phyloP scores from a whole-genome alignment of 768 basidiomycete species.

The Naganishia kalamii region DNA sequence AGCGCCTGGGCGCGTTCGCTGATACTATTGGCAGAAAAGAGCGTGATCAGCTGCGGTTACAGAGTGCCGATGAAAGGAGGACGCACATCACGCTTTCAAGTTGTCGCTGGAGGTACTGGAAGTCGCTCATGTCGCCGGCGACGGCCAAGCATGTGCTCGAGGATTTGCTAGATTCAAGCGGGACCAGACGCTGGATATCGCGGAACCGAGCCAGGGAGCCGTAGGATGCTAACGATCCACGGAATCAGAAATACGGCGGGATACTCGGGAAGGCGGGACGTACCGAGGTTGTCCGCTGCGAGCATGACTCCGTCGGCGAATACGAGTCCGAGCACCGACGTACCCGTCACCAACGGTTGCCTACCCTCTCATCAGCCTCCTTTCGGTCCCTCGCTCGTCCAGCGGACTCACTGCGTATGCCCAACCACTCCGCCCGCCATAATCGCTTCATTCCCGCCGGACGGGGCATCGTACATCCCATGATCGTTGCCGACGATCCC shows the following conservation, averaged over 20 bases:
- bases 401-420: constrained; percentile 62
- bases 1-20: constrained; percentile 56
- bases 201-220: constrained; percentile 96
- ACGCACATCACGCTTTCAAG: constrained; percentile 65
- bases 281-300: constrained; percentile 95
- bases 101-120: constrained; percentile 77
- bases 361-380: constrained; percentile 46
- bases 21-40: constrained; percentile 33
- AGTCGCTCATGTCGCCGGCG: constrained; percentile 95
- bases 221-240: constrained; percentile 65
- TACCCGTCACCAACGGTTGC: constrained; percentile 92
- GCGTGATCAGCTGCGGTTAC: neutral
- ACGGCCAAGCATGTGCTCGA: constrained; percentile 58
- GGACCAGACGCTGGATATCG: constrained; percentile 79
- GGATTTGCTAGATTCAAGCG: constrained; percentile 43
- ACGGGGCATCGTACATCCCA: constrained; percentile 3
- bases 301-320: constrained; percentile 97
- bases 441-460: neutral
- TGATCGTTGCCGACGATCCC: constrained; percentile 7
- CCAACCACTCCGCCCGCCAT: constrained; percentile 45
- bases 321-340: constrained; percentile 88
- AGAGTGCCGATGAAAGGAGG: neutral
- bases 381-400: neutral
- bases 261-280: constrained; percentile 36
- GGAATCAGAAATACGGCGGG: neutral